Evolutionary conservation across 306 rosid species (phyloP).

Genomic region (Cucumis sativus): Cucumber_9930_V3 NC_026655.2:26689001-26689500

Average conservation of each 20-base stretch:
- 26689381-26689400: no score
- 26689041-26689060: constrained; percentile 53
- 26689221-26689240: constrained; percentile 67
- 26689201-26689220: constrained; percentile 44
- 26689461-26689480: no score
- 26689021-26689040: constrained; percentile 82
- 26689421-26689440: no score
- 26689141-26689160: constrained; percentile 34
- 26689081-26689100: constrained; percentile 50
- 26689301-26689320: neutral
- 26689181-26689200: constrained; percentile 27
- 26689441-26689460: no score
- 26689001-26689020: constrained; percentile 67
- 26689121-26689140: constrained; percentile 24
- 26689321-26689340: neutral
- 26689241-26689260: constrained; percentile 54
- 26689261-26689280: neutral
- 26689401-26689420: no score
- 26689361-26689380: neutral
- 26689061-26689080: constrained; percentile 40
- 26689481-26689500: no score
- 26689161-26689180: constrained; percentile 40
- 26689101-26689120: constrained; percentile 56
- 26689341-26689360: no score
- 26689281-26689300: neutral